Percentiles rank a stretch among this genome's conserved stretches.
Evolutionary conservation across 1,284 basidiomycete genomes (phyloP).

Genomic region (Ganoderma boninense): DNA sequence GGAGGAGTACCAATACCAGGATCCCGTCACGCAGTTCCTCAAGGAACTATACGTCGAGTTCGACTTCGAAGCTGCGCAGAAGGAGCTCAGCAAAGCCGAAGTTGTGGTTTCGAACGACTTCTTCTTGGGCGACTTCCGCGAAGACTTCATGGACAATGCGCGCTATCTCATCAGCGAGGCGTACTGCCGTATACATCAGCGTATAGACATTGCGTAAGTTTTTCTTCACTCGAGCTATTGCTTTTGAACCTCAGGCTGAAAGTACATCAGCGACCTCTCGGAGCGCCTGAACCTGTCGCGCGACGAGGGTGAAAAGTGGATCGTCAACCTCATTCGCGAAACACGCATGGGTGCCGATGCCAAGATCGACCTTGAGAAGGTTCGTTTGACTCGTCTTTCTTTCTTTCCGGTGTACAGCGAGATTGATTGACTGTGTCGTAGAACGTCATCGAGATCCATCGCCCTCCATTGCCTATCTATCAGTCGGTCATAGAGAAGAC

Average conservation of each 20-base stretch:
- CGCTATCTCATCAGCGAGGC: constrained; percentile 96
- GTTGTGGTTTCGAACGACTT: constrained; percentile 92
- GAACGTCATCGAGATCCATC: constrained; percentile 97
- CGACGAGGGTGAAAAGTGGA: constrained; percentile 99
- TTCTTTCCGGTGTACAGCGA: constrained; percentile 18
- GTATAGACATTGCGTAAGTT: constrained; percentile 93
- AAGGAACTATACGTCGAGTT: constrained; percentile 95
- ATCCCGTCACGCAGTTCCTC: constrained; percentile 94
- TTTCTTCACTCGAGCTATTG: constrained; percentile 47
- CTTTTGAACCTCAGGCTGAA: constrained; percentile 5
- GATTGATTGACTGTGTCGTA: constrained; percentile 42
- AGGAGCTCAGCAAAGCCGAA: constrained; percentile 83
- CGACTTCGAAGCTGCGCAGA: constrained; percentile 90
- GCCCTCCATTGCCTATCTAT: constrained; percentile 90
- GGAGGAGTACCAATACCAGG: constrained; percentile 95
- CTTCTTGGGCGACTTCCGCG: constrained; percentile 90
- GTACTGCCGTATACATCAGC: constrained; percentile 97
- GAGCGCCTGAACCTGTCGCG: constrained; percentile 90
- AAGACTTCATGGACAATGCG: constrained; percentile 96
- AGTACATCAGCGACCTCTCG: constrained; percentile 78
- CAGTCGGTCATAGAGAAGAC: constrained; percentile 98
- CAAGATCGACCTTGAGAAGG: constrained; percentile 97
- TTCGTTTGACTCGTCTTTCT: constrained; percentile 39
- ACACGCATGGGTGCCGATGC: constrained; percentile 95
- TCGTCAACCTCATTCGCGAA: constrained; percentile 97